Evolutionary conservation across 2,329 filamentous ascomycete species (phyloP).

Genomic region (Diaporthe citriasiana): DNA sequence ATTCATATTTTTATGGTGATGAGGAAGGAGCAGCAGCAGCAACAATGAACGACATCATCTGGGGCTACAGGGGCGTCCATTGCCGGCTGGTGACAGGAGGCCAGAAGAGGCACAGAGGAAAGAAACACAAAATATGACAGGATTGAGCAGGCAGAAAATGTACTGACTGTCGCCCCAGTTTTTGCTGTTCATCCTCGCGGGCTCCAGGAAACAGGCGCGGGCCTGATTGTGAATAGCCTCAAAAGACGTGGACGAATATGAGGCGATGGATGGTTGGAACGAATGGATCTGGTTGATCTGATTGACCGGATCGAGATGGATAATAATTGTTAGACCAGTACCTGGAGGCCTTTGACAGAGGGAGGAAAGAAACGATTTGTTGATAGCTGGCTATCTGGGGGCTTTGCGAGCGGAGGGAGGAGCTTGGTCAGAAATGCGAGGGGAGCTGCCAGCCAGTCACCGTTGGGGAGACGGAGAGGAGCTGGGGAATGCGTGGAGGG

Average conservation of each 20-base stretch:
- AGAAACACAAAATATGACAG: constrained; percentile 28
- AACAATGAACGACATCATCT: background rate
- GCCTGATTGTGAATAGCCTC: constrained; percentile 39
- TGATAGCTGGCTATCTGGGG: constrained; percentile 42
- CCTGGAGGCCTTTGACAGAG: constrained; percentile 30
- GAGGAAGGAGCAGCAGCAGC: constrained; percentile 41
- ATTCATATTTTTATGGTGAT: background rate
- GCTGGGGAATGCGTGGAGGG: constrained; percentile 23
- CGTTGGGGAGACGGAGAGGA: constrained; percentile 1
- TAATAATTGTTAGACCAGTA: constrained; percentile 42
- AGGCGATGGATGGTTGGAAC: constrained; percentile 16
- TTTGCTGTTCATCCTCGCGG: constrained; percentile 42
- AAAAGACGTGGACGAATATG: constrained; percentile 19
- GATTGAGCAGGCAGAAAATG: constrained; percentile 31
- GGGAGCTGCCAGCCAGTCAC: constrained; percentile 29
- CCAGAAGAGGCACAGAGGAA: constrained; percentile 2
- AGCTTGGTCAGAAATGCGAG: constrained; percentile 23
- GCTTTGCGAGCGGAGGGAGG: constrained; percentile 24
- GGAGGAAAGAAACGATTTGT: constrained; percentile 29
- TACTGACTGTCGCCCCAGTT: constrained; percentile 44
- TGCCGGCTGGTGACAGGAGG: constrained; percentile 6
- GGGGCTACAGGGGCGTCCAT: background rate
- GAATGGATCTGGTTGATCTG: constrained; percentile 33
- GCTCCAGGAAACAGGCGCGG: constrained; percentile 24
- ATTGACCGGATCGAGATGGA: constrained; percentile 35